Evolutionary conservation across 306 rosid species (phyloP).

Genomic region (Rubus idaeus): DNA sequence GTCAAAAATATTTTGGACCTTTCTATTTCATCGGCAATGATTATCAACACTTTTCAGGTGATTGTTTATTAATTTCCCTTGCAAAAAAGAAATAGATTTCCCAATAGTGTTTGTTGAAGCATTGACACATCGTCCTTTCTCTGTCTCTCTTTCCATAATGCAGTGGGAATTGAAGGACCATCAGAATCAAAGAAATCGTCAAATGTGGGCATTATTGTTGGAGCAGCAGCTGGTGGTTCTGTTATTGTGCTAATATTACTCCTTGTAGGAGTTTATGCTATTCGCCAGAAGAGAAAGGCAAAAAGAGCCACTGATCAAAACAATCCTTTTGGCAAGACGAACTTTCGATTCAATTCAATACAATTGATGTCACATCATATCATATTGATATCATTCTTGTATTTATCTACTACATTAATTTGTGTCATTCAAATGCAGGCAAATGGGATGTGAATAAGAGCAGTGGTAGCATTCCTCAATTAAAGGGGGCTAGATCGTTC

Average conservation of each 20-base stretch:
- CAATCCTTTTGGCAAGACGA: conserved; percentile 42
- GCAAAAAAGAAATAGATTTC: background rate
- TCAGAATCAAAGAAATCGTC: conserved; percentile 19
- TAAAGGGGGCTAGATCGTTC: conserved; percentile 71
- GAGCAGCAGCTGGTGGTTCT: conserved; percentile 63
- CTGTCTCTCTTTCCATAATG: conserved; percentile 2
- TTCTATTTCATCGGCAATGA: conserved; percentile 15
- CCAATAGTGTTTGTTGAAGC: too few relatives aligned
- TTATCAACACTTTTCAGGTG: background rate
- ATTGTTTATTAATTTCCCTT: conserved; percentile 6
- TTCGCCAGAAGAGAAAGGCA: conserved; percentile 50
- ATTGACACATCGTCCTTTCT: conserved; percentile 1
- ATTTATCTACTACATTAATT: background rate
- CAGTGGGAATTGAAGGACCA: conserved; percentile 3
- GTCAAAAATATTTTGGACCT: conserved; percentile 50
- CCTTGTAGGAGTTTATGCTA: conserved; percentile 50
- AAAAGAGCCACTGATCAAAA: conserved; percentile 32
- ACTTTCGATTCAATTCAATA: background rate
- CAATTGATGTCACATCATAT: background rate
- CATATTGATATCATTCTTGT: background rate
- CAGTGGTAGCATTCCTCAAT: conserved; percentile 47
- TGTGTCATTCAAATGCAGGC: conserved; percentile 30
- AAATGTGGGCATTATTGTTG: conserved; percentile 43
- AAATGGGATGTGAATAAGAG: conserved; percentile 26
- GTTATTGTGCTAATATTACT: conserved; percentile 44